Conservation (phyloP, 805 yeast genomes). For the Barnettozyma populi region DNA sequence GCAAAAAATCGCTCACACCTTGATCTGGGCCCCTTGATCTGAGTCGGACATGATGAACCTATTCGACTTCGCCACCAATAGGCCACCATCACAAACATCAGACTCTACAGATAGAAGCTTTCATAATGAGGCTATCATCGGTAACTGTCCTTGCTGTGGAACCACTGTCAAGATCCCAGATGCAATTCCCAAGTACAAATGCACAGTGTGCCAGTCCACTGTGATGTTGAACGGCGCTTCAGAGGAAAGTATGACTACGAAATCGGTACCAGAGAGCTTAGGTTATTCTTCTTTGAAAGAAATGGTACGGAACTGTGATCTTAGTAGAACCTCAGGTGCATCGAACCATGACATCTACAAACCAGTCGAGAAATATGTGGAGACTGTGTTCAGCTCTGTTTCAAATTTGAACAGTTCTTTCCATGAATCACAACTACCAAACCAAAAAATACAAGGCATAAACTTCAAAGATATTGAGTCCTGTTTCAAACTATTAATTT, state of each 20-base stretch:
- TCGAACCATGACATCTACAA: conserved; percentile 31
- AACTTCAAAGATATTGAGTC: conserved; percentile 42
- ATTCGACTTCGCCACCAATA: background rate
- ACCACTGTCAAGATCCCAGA: conserved; percentile 36
- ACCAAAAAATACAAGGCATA: conserved; percentile 34
- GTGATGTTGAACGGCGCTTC: conserved; percentile 22
- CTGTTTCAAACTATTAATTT: conserved; percentile 40
- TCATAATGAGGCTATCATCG: conserved; percentile 4
- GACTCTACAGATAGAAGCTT: conserved; percentile 6
- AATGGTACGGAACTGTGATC: conserved; percentile 7
- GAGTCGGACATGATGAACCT: conserved; percentile 1
- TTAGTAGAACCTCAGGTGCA: background rate
- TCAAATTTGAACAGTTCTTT: conserved; percentile 53
- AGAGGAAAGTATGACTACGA: background rate
- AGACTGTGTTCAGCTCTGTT: conserved; percentile 41
- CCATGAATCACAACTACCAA: conserved; percentile 17
- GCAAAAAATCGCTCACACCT: background rate
- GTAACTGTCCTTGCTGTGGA: conserved; percentile 44
- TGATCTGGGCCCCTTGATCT: background rate
- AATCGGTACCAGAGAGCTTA: background rate
- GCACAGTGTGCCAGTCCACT: conserved; percentile 58
- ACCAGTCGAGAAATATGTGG: conserved; percentile 46
- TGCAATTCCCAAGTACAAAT: conserved; percentile 39
- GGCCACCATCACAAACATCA: conserved; percentile 1
- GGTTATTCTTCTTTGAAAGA: conserved; percentile 2